Conservation (phyloP, 495 filamentous ascomycete genomes). For the Xylaria acuta region DNA sequence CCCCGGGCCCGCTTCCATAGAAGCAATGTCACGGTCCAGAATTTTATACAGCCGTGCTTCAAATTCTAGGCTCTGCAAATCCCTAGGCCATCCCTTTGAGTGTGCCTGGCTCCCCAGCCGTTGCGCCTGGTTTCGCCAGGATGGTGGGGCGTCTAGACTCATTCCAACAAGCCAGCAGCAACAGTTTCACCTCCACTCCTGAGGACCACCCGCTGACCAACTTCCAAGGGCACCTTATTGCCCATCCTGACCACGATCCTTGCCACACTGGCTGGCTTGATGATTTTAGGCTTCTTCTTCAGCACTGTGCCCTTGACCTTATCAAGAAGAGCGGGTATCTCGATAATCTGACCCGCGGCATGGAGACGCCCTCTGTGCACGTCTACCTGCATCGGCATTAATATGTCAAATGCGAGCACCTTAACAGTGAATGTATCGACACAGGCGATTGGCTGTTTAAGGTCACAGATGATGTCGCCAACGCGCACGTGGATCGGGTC, state of each 20-base stretch:
- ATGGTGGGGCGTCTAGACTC: background rate
- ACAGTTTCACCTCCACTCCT: constrained; percentile 80
- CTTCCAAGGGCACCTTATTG: constrained; percentile 77
- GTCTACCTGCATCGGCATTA: constrained; percentile 88
- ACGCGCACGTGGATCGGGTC: constrained; percentile 79
- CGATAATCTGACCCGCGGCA: constrained; percentile 73
- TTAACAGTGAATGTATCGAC: constrained; percentile 77
- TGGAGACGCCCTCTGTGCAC: constrained; percentile 86
- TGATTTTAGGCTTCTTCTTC: constrained; percentile 85
- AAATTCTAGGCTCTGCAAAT: background rate
- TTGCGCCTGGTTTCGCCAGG: background rate
- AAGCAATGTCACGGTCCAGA: background rate
- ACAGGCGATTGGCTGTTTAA: constrained; percentile 68
- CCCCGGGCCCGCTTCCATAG: background rate
- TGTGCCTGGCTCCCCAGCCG: background rate
- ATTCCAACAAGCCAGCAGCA: constrained; percentile 82
- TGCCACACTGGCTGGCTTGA: constrained; percentile 76
- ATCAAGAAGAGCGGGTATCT: constrained; percentile 74
- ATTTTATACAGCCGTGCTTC: background rate
- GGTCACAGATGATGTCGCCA: constrained; percentile 84
- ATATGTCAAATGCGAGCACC: constrained; percentile 84
- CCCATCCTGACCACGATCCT: constrained; percentile 73
- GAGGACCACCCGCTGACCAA: constrained; percentile 78
- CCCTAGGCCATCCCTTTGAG: background rate
- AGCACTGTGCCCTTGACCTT: constrained; percentile 70